Conservation (phyloP, 73 alveolate genomes). For the Paraurostyla sp. region DNA sequence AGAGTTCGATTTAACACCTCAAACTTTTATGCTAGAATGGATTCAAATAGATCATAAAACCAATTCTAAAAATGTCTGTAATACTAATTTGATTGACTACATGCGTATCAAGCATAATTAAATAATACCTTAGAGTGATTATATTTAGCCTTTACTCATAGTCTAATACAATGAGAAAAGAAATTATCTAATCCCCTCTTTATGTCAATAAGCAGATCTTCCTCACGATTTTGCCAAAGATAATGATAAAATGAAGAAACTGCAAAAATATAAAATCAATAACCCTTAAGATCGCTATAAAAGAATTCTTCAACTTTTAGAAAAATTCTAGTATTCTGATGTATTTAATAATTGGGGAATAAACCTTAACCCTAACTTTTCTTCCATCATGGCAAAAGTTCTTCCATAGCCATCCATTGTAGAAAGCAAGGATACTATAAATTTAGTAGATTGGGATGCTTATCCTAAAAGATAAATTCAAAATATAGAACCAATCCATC, state of each 20-base stretch:
- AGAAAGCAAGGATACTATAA: neutral
- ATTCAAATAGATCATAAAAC: neutral
- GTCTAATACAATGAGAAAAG: neutral
- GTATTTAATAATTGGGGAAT: constrained; percentile 3
- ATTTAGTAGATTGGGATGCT: neutral
- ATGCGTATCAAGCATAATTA: neutral
- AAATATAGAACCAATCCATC: neutral
- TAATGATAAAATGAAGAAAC: neutral
- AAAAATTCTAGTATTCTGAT: neutral
- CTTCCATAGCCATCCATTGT: neutral
- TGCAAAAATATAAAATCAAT: neutral
- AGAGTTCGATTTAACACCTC: neutral
- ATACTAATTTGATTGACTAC: neutral
- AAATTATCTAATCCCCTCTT: constrained; percentile 86
- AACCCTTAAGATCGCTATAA: neutral
- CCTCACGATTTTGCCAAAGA: constrained; percentile 81
- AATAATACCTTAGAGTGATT: neutral
- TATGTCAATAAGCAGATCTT: constrained; percentile 88
- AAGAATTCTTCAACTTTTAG: neutral
- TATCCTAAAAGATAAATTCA: neutral
- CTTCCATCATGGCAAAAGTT: neutral
- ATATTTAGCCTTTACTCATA: constrained; percentile 38
- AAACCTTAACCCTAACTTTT: neutral
- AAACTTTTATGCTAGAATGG: neutral
- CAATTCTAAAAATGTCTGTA: neutral